Base-by-base conservation (phyloP, 2,329 filamentous ascomycete genomes). In the Beauveria sp. region DNA sequence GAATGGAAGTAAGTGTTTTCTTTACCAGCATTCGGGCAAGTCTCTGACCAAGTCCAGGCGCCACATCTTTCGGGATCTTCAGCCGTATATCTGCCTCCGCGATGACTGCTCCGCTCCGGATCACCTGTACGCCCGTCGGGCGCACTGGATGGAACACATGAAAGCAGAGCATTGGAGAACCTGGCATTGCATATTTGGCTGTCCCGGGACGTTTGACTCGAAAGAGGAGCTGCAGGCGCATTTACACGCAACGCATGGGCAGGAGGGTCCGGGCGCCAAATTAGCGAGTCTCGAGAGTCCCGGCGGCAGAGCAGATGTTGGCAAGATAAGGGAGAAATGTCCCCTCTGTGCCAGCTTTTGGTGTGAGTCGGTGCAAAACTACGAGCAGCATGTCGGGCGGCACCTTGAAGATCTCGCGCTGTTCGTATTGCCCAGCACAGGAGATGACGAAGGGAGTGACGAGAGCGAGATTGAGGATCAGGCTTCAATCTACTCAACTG, bases 21-120 rank as follows among this genome's bases (percentile, higher is more conserved):
- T 52, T 14, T 42, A 53, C 10, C 10, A 62, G 43, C 60, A 62
- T 16, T 45, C 57, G 16, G 57, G 26, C 38, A 24, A 24, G 22
- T 24, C 16, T 16, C 53, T 62, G 16, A 62, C 40, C 38, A 24
- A 24, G 22, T 24, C 16, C 42, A 61, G 59, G 42, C 50, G 50
- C 8, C 51, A 61, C 16, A 28, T 61, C 20, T 56, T 61, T 26
- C 43, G 59, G 22, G 59, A 61, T 42, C 59, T 61, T 14, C 50
- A 52, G 20, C 59, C 59, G 18, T 61, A 61, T 20, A 18, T 61
- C 26, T 55, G 59, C 14, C 50, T 61, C n/a, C 10, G 16, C 3
- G 20, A 38, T 2, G 43, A 46, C 10, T 61, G 59, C 50, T 48
- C 45, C 20, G 45, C 14, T 48, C 45, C 45, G 10, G 20, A 48